Percentiles rank a stretch among this genome's conserved stretches.
phyloP scores from a whole-genome alignment of 176 grass and related monocot genomes.

The Cenchrus americanus region DNA sequence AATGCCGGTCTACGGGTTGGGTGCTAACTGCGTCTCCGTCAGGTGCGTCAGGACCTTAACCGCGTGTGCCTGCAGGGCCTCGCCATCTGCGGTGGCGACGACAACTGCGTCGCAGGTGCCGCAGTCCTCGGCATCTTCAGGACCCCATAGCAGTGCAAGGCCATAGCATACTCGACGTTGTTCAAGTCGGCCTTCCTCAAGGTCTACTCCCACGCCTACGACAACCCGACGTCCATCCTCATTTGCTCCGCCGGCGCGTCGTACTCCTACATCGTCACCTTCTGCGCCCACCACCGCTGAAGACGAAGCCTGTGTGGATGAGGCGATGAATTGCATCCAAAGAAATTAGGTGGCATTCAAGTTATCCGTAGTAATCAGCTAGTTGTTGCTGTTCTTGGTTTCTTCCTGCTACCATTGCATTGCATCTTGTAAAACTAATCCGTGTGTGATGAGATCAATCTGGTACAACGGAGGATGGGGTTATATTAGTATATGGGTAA shows the following conservation, averaged over 20 bases:
- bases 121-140: conserved; percentile 78
- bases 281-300: conserved; percentile 74
- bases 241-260: conserved; percentile 71
- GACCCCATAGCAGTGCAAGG: conserved; percentile 86
- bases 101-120: conserved; percentile 58
- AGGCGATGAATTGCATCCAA: no score
- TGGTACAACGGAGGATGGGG: conserved; percentile 8
- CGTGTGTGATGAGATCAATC: conserved; percentile 21
- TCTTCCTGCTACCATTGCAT: background rate
- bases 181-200: conserved; percentile 91
- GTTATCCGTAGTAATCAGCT: background rate
- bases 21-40: conserved; percentile 55
- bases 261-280: conserved; percentile 80
- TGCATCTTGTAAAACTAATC: background rate
- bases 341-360: no score
- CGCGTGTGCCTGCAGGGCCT: conserved; percentile 76
- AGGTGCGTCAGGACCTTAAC: conserved; percentile 96
- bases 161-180: conserved; percentile 73
- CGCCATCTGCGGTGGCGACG: conserved; percentile 55
- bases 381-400: background rate
- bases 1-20: conserved; percentile 68
- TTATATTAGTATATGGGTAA: no score
- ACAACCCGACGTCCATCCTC: conserved; percentile 77
- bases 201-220: conserved; percentile 93
- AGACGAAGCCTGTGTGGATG: no score